Evolutionary conservation across 345 rosid species (phyloP).

Genomic region (Gossypioides kirkii): DNA sequence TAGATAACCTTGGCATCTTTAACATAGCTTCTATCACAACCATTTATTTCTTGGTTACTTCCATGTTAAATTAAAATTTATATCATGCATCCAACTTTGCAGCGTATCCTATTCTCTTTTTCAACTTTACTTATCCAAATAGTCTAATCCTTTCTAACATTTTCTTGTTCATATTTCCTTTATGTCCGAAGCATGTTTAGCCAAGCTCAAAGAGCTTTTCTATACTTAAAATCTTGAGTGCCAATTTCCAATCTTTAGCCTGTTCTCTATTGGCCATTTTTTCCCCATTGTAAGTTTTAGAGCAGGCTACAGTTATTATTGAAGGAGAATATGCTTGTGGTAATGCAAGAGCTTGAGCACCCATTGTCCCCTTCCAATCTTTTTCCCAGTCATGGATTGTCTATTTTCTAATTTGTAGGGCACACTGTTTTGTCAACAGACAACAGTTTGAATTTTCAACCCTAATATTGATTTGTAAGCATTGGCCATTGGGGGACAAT

Average conservation of each 20-base stretch:
- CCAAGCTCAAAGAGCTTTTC: background rate
- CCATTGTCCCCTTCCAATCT: no score
- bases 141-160: background rate
- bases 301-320: no score
- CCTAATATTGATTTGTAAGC: no score
- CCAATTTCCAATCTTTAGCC: background rate
- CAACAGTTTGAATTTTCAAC: no score
- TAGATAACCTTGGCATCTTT: background rate
- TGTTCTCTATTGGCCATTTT: no score
- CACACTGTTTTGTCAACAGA: no score
- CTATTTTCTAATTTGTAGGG: no score
- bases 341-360: no score
- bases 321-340: no score
- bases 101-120: background rate
- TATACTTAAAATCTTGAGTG: background rate
- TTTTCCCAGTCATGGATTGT: no score
- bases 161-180: background rate
- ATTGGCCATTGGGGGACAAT: no score
- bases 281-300: no score
- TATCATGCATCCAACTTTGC: background rate
- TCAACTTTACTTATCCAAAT: background rate
- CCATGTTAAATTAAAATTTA: background rate
- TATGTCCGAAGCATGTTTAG: background rate
- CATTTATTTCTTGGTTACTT: background rate
- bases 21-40: background rate